Percentiles rank a stretch among this genome's conserved stretches.
Evolutionary conservation across 2,329 filamentous ascomycete species (phyloP).

Genomic region (Lecanicillium sp.): DNA sequence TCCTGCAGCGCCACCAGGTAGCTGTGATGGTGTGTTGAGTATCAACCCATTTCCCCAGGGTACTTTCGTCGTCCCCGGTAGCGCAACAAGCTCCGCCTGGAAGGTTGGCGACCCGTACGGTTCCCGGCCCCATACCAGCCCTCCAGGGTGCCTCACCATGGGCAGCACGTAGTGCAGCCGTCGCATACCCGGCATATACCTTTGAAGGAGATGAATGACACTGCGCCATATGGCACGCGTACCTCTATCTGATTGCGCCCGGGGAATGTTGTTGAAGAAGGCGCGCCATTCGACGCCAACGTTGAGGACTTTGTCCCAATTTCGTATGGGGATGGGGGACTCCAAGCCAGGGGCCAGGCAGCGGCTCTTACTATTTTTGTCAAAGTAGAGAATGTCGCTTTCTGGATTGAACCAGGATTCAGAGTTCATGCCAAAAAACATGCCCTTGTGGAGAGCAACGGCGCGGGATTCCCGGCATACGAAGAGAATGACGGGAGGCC

Average conservation of each 20-base stretch:
- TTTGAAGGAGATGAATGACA: constrained; percentile 1
- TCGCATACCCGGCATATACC: constrained; percentile 1
- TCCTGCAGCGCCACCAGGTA: no score
- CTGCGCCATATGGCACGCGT: constrained; percentile 1
- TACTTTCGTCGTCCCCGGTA: constrained; percentile 2
- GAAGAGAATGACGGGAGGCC: neutral
- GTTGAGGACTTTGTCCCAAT: constrained; percentile 4
- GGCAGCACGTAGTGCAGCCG: constrained; percentile 6
- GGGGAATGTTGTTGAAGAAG: constrained; percentile 2
- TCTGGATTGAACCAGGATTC: constrained; percentile 1
- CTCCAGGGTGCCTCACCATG: neutral
- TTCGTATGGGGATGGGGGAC: constrained; percentile 3
- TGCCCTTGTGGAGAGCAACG: neutral
- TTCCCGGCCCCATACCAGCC: constrained; percentile 1
- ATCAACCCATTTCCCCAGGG: constrained; percentile 1
- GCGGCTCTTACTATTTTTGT: neutral
- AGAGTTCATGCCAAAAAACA: neutral
- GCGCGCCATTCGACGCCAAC: constrained; percentile 11
- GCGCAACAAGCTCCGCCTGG: neutral
- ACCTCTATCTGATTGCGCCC: constrained; percentile 1
- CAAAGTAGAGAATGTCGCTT: constrained; percentile 3
- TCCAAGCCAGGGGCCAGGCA: neutral
- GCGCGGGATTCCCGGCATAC: neutral
- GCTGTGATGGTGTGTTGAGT: neutral
- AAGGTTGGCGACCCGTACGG: constrained; percentile 1